Conservation (phyloP, 2,329 filamentous ascomycete genomes). For the Cladophialophora psammophila region DNA sequence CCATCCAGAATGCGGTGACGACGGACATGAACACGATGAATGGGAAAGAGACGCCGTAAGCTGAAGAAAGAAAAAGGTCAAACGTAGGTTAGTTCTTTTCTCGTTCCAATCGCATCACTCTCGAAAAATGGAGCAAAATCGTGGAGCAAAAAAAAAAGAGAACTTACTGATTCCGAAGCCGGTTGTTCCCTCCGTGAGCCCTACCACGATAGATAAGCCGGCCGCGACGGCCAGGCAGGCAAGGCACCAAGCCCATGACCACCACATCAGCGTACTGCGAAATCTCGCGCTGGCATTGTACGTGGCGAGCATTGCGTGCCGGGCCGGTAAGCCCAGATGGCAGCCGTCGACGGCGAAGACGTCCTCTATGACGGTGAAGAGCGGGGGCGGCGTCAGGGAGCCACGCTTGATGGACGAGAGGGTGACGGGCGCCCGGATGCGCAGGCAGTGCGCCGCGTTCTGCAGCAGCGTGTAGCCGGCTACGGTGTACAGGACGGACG, state of each 20-base stretch:
- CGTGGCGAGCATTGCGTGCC: constrained; percentile 2
- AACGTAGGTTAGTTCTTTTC: background rate
- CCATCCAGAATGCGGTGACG: constrained; percentile 8
- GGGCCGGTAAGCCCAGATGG: constrained; percentile 6
- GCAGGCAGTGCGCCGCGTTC: constrained; percentile 7
- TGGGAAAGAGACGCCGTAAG: constrained; percentile 16
- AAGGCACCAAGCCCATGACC: constrained; percentile 14
- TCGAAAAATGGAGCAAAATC: too few relatives aligned
- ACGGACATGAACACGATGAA: constrained; percentile 8
- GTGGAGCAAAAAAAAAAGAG: too few relatives aligned
- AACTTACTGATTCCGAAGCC: constrained; percentile 13
- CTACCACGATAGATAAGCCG: constrained; percentile 6
- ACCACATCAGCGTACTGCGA: constrained; percentile 8
- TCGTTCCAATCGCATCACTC: background rate
- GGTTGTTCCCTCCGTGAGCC: background rate
- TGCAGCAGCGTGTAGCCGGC: constrained; percentile 13
- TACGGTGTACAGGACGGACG: constrained; percentile 7
- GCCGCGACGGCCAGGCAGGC: background rate
- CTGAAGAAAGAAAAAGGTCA: background rate
- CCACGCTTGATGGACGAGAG: constrained; percentile 6
- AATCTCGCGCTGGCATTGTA: constrained; percentile 3
- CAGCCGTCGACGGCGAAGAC: constrained; percentile 9
- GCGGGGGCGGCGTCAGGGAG: constrained; percentile 3
- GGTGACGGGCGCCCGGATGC: background rate
- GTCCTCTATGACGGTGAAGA: constrained; percentile 11